Percentiles rank a stretch among this genome's conserved stretches.
Conservation (phyloP, 495 filamentous ascomycete species). For the Aspergillus avenaceus region DNA sequence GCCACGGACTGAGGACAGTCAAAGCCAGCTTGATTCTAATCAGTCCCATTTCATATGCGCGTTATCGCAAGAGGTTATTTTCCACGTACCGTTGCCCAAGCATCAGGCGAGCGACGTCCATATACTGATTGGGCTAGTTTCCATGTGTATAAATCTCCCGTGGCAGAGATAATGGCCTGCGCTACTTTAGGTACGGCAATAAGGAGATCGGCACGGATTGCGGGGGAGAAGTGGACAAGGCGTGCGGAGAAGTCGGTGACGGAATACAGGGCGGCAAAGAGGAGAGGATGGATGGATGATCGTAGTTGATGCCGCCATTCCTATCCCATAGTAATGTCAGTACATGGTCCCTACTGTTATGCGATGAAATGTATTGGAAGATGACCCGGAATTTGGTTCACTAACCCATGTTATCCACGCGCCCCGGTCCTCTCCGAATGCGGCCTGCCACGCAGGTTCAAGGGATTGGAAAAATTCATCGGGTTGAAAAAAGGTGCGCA, state of each 20-base stretch:
- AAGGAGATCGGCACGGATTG: constrained; percentile 57
- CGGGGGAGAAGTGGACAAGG: constrained; percentile 42
- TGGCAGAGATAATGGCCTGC: constrained; percentile 74
- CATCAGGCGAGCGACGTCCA: constrained; percentile 56
- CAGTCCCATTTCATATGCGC: constrained; percentile 6
- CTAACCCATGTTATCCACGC: constrained; percentile 96
- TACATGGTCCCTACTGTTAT: background rate
- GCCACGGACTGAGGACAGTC: constrained; percentile 83
- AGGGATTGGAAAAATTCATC: constrained; percentile 97
- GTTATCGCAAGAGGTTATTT: background rate
- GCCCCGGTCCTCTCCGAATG: constrained; percentile 71
- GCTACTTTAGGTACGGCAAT: constrained; percentile 66
- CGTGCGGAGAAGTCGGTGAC: constrained; percentile 48
- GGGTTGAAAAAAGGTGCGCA: constrained; percentile 98
- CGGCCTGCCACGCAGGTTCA: constrained; percentile 89
- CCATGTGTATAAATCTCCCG: constrained; percentile 87
- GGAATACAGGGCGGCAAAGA: constrained; percentile 78
- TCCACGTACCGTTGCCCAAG: constrained; percentile 64
- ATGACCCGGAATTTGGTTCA: constrained; percentile 2
- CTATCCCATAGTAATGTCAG: constrained; percentile 39
- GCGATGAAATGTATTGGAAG: constrained; percentile 1
- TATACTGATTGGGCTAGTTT: constrained; percentile 71
- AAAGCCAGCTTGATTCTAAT: constrained; percentile 46
- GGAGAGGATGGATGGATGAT: constrained; percentile 83
- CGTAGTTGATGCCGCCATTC: constrained; percentile 92